Evolutionary conservation across 164 flowering plant genomes (phyloP).

Genomic region (Protea cynaroides): DNA sequence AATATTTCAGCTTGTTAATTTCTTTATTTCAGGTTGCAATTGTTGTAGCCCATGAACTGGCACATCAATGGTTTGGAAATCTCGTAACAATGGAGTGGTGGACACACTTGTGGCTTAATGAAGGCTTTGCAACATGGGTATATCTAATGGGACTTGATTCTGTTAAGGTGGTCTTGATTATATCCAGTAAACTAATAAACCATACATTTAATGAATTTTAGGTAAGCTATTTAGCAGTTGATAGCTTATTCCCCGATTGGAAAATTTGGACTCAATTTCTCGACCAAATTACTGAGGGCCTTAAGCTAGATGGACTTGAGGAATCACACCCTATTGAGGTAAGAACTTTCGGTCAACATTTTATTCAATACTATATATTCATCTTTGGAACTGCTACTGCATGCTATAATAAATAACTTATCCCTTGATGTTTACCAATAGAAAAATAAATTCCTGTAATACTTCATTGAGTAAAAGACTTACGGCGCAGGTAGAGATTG

Average conservation of each 20-base stretch:
- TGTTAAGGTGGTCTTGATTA: neutral
- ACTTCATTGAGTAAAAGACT: neutral
- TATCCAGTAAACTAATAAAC: neutral
- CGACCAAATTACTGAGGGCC: slow-evolving; percentile 76
- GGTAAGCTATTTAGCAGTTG: slow-evolving; percentile 93
- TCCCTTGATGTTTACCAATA: too few species aligned
- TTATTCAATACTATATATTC: neutral
- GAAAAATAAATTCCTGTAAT: neutral
- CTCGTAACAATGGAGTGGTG: slow-evolving; percentile 99
- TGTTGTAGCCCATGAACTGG: slow-evolving; percentile 96
- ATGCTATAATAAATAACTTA: neutral
- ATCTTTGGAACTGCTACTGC: neutral
- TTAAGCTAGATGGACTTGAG: slow-evolving; percentile 79
- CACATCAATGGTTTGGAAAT: slow-evolving; percentile 99
- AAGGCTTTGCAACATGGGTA: slow-evolving; percentile 99
- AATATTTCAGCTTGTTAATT: neutral
- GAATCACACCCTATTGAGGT: slow-evolving; percentile 99
- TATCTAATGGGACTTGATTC: slow-evolving; percentile 4
- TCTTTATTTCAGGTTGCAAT: slow-evolving; percentile 59
- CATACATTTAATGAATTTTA: slow-evolving; percentile 16
- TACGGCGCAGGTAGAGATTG: slow-evolving; percentile 68
- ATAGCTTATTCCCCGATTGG: slow-evolving; percentile 93
- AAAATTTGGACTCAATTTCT: slow-evolving; percentile 98
- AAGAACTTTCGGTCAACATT: neutral
- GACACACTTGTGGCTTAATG: slow-evolving; percentile 98